Percentiles rank a stretch among this genome's conserved stretches.
phyloP scores from a whole-genome alignment of 805 yeast genomes.

The Dipodascopsis tothii region DNA sequence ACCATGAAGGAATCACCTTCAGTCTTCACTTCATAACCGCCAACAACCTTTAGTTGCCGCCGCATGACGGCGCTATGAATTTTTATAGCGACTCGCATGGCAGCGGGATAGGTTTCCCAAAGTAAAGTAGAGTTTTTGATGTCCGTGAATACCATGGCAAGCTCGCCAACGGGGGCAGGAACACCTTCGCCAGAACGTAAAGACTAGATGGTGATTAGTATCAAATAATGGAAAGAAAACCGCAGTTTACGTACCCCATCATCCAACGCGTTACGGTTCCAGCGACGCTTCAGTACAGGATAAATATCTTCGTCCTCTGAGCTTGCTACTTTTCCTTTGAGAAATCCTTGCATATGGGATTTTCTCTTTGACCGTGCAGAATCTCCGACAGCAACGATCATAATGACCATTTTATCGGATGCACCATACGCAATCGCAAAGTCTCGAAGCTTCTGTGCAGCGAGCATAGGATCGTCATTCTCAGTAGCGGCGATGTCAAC shows the following conservation, averaged over 20 bases:
- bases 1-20: slow-evolving; percentile 99
- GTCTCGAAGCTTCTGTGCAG: slow-evolving; percentile 89
- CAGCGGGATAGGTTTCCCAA: slow-evolving; percentile 89
- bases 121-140: slow-evolving; percentile 85
- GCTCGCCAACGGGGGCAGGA: slow-evolving; percentile 86
- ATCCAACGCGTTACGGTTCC: slow-evolving; percentile 33
- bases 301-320: slow-evolving; percentile 30
- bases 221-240: no score
- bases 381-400: slow-evolving; percentile 56
- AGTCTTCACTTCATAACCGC: slow-evolving; percentile 97
- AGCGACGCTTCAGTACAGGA: slow-evolving; percentile 35
- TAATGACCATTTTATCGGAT: slow-evolving; percentile 65
- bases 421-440: slow-evolving; percentile 92
- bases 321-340: slow-evolving; percentile 13
- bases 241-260: slow-evolving; percentile 6
- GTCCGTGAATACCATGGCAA: slow-evolving; percentile 96
- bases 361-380: slow-evolving; percentile 6
- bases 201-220: no score
- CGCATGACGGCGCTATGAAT: slow-evolving; percentile 93
- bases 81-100: slow-evolving; percentile 95
- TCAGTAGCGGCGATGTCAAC: slow-evolving; percentile 84
- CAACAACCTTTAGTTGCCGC: slow-evolving; percentile 80
- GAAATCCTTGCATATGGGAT: slow-evolving; percentile 11
- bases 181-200: slow-evolving; percentile 48
- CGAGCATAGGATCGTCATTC: slow-evolving; percentile 74